A percentile compares a stretch with the other conserved stretches of the same genome.
Conservation (phyloP, 2,329 filamentous ascomycete species). For the Diaporthe ilicicola region DNA sequence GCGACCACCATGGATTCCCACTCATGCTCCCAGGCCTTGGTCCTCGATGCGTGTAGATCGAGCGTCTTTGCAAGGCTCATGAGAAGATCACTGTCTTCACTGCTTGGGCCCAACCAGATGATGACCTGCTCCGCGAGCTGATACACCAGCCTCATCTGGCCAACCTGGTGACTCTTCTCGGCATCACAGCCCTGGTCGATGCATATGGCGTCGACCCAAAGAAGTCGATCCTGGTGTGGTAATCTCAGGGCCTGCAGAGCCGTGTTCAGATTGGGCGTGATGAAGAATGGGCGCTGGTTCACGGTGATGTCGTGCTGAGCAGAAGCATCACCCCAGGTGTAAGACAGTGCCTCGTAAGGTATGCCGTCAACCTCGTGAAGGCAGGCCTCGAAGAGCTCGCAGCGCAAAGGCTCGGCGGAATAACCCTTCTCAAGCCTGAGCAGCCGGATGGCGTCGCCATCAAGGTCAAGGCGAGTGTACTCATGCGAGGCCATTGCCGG, state of each 20-base stretch:
- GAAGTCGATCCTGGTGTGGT: conserved; percentile 1
- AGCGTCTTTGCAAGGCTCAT: conserved; percentile 1
- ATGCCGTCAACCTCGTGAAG: conserved; percentile 2
- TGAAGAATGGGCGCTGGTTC: not conserved
- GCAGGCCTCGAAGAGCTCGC: conserved; percentile 12
- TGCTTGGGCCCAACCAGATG: conserved; percentile 33
- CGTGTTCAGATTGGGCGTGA: conserved; percentile 8
- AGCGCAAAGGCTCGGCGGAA: not conserved
- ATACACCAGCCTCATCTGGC: conserved; percentile 33
- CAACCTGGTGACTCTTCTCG: conserved; percentile 34
- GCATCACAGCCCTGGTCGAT: conserved; percentile 29
- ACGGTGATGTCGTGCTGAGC: not conserved
- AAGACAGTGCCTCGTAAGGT: conserved; percentile 19
- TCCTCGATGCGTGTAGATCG: not conserved
- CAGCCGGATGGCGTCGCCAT: conserved; percentile 7
- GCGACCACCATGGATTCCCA: conserved; percentile 9
- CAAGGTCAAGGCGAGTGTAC: not conserved
- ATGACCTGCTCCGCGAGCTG: conserved; percentile 30
- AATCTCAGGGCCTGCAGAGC: not conserved
- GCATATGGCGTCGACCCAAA: conserved; percentile 23
- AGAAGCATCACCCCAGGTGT: conserved; percentile 12
- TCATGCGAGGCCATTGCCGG: not conserved
- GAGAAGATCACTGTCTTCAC: not conserved
- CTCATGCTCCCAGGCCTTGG: not conserved
- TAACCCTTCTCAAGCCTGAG: not conserved